Percentiles rank a stretch among this genome's conserved stretches.
These are phyloP conservation scores for Mycena latifolia DNA, from an alignment of 768 basidiomycete species.

Conservation along the genomic window DNA sequence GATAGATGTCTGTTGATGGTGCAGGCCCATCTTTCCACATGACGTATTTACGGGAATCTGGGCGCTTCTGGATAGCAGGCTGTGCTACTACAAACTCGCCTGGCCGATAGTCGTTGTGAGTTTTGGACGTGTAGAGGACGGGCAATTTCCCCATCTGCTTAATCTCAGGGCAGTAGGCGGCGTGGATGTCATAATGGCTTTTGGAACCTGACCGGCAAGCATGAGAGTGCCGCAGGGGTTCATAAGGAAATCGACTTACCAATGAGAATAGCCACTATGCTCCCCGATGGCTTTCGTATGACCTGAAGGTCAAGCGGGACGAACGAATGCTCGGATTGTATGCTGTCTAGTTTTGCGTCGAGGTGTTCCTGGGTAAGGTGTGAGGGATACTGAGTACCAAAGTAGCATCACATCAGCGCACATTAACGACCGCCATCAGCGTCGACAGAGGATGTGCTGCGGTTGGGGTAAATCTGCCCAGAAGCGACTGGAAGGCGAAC, in stretches of 20 bases:
- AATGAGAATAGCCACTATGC: constrained; percentile 5
- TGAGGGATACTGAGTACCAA: not conserved
- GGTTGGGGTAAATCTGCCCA: not conserved
- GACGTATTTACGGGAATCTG: constrained; percentile 15
- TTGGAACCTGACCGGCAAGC: not conserved
- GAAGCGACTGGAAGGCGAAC: not conserved
- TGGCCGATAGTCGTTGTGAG: not conserved
- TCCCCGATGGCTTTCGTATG: constrained; percentile 12
- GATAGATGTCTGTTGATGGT: constrained; percentile 11
- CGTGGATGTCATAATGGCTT: not conserved
- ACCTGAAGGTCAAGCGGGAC: constrained; percentile 2
- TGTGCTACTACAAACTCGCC: constrained; percentile 9
- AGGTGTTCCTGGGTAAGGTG: no score
- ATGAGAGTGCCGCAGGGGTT: no score
- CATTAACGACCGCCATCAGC: not conserved
- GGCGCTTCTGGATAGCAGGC: constrained; percentile 5
- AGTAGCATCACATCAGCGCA: not conserved
- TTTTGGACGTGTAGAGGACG: constrained; percentile 2
- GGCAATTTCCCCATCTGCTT: not conserved
- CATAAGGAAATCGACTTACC: not conserved
- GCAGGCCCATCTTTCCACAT: not conserved
- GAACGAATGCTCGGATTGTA: not conserved
- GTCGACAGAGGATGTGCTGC: not conserved
- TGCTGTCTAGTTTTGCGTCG: not conserved
- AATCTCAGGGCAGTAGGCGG: not conserved